These are phyloP conservation scores for Schwanniomyces sp. DNA, from an alignment of 805 yeast genomes.

Conservation along the genomic window DNA sequence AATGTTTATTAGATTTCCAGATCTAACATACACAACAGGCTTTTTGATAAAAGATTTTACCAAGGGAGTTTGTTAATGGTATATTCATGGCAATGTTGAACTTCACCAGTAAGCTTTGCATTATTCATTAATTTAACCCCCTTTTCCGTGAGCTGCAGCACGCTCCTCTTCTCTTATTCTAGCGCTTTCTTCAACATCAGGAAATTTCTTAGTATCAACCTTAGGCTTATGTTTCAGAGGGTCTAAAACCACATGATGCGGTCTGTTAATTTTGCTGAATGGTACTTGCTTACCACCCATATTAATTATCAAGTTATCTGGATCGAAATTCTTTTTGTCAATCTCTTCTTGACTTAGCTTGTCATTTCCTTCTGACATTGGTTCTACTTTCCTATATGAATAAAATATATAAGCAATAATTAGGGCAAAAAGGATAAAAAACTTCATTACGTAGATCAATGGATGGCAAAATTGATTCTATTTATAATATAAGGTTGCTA, in stretches of 20 bases:
- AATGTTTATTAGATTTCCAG: not conserved
- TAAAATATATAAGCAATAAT: not conserved
- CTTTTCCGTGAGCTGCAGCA: slow-evolving; percentile 6
- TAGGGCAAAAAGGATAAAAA: not conserved
- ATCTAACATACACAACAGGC: not conserved
- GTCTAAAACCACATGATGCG: slow-evolving; percentile 32
- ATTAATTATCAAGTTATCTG: slow-evolving; percentile 16
- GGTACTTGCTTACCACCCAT: slow-evolving; percentile 41
- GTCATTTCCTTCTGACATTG: not conserved
- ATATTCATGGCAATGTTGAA: too few species aligned
- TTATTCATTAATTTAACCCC: not conserved
- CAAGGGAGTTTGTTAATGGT: not conserved
- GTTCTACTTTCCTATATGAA: not conserved
- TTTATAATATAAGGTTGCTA: slow-evolving; percentile 1
- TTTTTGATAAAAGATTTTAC: not conserved
- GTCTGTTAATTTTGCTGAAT: slow-evolving; percentile 34
- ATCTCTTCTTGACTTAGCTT: slow-evolving; percentile 7
- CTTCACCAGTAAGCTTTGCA: too few species aligned
- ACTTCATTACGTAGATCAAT: not conserved
- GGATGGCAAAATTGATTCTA: not conserved
- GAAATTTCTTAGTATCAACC: slow-evolving; percentile 23
- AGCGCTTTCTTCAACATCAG: slow-evolving; percentile 33
- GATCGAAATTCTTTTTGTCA: slow-evolving; percentile 4
- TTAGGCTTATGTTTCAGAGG: slow-evolving; percentile 24
- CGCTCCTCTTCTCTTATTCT: slow-evolving; percentile 24